These are phyloP conservation scores for Teunomyces stri DNA, from an alignment of 805 yeast species.

Conservation along the genomic window DNA sequence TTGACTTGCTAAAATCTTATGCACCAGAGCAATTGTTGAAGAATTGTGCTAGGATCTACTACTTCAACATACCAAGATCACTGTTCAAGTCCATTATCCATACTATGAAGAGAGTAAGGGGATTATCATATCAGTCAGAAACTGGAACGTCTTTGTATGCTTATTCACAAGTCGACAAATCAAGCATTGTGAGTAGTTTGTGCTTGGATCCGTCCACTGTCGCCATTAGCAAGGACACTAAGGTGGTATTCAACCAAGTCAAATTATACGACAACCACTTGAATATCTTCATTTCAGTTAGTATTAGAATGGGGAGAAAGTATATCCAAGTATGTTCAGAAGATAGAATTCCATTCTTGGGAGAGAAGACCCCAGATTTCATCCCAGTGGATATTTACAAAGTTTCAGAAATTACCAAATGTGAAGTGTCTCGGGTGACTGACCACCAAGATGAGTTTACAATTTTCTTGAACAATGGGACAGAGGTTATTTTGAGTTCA, in stretches of 20 bases:
- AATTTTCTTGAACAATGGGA: conserved; percentile 25
- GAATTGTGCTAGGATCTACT: conserved; percentile 55
- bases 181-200: conserved; percentile 31
- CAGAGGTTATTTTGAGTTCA: conserved; percentile 30
- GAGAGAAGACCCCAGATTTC: conserved; percentile 23
- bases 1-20: conserved; percentile 37
- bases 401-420: conserved; percentile 33
- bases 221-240: conserved; percentile 35
- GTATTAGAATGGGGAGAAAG: conserved; percentile 66
- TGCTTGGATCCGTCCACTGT: conserved; percentile 34
- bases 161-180: conserved; percentile 34
- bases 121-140: conserved; percentile 13
- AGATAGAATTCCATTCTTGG: conserved; percentile 18
- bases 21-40: conserved; percentile 50
- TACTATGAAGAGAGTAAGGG: conserved; percentile 22
- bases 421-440: conserved; percentile 32
- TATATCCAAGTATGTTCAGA: conserved; percentile 51
- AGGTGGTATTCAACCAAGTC: conserved; percentile 33
- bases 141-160: conserved; percentile 20
- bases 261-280: conserved; percentile 48
- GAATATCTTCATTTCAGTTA: conserved; percentile 57
- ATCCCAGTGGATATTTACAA: conserved; percentile 34
- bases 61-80: conserved; percentile 45
- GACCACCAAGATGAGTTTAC: conserved; percentile 34
- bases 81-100: conserved; percentile 2